phyloP scores from a whole-genome alignment of 1,284 basidiomycete species.

The Phellopilus nigrolimitatus region DNA sequence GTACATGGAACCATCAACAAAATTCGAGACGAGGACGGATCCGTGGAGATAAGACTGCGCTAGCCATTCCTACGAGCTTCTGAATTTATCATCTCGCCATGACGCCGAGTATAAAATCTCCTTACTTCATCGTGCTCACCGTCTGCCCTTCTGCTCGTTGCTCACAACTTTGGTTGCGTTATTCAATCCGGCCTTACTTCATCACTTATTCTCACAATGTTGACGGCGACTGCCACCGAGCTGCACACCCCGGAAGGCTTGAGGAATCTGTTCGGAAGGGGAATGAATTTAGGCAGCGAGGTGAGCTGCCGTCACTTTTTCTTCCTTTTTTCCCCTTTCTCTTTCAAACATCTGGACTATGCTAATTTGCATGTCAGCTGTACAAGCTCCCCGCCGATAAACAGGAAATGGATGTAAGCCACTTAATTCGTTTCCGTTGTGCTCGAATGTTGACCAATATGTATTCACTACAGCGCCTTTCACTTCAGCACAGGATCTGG shows the following conservation, averaged over 20 bases:
- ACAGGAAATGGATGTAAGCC: conserved; percentile 19
- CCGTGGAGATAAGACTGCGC: no score
- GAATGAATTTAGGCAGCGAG: conserved; percentile 11
- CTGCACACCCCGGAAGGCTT: background rate
- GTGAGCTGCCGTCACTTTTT: conserved; percentile 1
- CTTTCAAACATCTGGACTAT: background rate
- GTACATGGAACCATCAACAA: no score
- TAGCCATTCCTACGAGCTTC: no score
- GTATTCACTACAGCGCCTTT: conserved; percentile 10
- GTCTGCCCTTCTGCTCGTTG: no score
- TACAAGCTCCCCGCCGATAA: conserved; percentile 19
- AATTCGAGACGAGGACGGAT: no score
- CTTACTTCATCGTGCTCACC: no score
- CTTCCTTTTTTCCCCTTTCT: no score
- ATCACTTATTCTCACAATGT: background rate
- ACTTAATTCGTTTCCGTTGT: background rate
- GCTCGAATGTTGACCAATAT: background rate
- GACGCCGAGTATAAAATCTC: no score
- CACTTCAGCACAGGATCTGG: conserved; percentile 19
- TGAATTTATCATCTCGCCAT: no score
- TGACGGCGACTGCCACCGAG: background rate
- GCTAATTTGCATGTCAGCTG: conserved; percentile 1
- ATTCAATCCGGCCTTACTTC: no score
- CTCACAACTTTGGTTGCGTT: no score
- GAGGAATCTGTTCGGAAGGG: background rate